Base-by-base conservation (phyloP, 169 alveolate genomes). In the Plasmodium gonderi region DNA sequence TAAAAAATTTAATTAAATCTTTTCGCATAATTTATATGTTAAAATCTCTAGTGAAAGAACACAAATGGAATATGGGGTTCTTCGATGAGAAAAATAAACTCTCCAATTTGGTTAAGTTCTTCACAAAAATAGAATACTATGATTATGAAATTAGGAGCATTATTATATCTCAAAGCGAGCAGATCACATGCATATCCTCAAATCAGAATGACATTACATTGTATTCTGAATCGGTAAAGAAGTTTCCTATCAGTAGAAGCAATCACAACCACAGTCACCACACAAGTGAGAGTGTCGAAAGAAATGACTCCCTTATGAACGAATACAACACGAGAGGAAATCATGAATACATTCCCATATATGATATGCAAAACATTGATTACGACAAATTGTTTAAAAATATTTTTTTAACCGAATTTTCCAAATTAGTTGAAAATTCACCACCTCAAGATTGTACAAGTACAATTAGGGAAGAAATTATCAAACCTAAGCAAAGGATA, bases 1-100 rank as follows among this genome's bases (percentile, higher is more conserved):
- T 90, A 26, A 76, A 90, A 33, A 90, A 90, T 90, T 77, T 90
- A 23, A 78, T 90, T 11, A 90, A 90, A 78, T 90, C 94, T 9
- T 90, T 77, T 90, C 90, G 81, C 5, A 36, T 78, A 12, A 20
- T 90, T 64, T 45, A 12, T 67, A 1, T 31, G 14, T 38, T 90
- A 8, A 60, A 90, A 33, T 65, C 31, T 0, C 49, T 90, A 11
- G 17, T 90, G 44, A 90, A 49, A 72, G 45, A 76, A 69, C 36
- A 45, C 23, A 67, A 65, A 36, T 90, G 94, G 94, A 78, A 90
- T 47, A 44, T 3, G 1, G 90, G 90, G 31, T 4, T 29, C 68
- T 77, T 20, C 29, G 77, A 90, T 42, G 90, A 90, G 31, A 90
- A 64, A 90, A 77, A 26, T 5, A 14, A 77, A 9, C 29, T 90